Conservation (phyloP, 495 filamentous ascomycete genomes). For the Aspergillus ellipticus region DNA sequence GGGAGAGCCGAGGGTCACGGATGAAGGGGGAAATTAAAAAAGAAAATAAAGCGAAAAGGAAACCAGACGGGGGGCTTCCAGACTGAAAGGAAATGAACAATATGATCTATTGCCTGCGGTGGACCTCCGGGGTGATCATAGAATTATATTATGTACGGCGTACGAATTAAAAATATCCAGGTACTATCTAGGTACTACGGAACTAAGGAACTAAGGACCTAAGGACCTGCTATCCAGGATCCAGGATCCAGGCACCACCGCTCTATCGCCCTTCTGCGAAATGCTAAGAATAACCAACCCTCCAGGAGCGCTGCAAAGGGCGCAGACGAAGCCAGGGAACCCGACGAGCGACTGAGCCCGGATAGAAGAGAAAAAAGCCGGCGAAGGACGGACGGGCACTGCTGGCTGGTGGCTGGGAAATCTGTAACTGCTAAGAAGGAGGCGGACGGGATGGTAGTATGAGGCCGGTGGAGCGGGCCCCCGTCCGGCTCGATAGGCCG, state of each 20-base stretch:
- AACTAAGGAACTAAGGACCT: no score
- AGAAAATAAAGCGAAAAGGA: neutral
- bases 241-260: no score
- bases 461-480: conserved; percentile 9
- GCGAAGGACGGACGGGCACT: conserved; percentile 14
- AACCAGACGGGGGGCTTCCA: neutral
- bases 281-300: neutral
- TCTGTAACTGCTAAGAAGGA: neutral
- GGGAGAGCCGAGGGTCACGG: neutral
- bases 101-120: conserved; percentile 16
- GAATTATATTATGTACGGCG: neutral
- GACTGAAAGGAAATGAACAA: neutral
- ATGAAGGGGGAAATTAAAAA: conserved; percentile 1
- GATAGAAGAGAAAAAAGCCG: conserved; percentile 9
- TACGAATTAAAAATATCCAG: neutral
- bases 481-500: conserved; percentile 15
- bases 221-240: no score
- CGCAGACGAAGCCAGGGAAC: neutral
- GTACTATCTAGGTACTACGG: neutral
- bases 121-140: conserved; percentile 1
- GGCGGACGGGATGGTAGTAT: neutral
- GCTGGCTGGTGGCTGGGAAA: conserved; percentile 14
- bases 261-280: neutral
- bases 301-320: neutral
- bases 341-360: neutral